These are phyloP conservation scores for Tilletiopsis washingtonensis DNA, from an alignment of 1,284 basidiomycete genomes.

Conservation along the genomic window DNA sequence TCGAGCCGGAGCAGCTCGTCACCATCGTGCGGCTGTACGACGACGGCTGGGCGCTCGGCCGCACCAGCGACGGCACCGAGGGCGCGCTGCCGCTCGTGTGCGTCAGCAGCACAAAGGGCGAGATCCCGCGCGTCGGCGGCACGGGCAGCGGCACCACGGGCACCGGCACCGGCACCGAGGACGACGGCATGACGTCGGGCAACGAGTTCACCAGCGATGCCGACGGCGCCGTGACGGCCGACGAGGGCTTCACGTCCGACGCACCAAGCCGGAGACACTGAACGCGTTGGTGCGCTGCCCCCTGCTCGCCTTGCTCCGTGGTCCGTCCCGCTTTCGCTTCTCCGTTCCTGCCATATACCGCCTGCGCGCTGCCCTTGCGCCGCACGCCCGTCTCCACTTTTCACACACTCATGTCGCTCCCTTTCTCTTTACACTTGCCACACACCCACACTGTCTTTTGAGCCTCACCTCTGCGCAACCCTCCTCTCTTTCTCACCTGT, in stretches of 20 bases:
- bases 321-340: too few species aligned
- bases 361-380: too few species aligned
- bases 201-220: slow-evolving; percentile 19
- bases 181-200: slow-evolving; percentile 23
- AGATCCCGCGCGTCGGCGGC: slow-evolving; percentile 2
- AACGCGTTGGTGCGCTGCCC: too few species aligned
- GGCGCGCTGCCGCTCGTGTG: slow-evolving; percentile 40
- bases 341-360: too few species aligned
- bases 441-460: too few species aligned
- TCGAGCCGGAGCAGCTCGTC: slow-evolving; percentile 26
- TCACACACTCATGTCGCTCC: too few species aligned
- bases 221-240: slow-evolving; percentile 32
- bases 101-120: slow-evolving; percentile 31
- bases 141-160: slow-evolving; percentile 17
- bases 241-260: slow-evolving; percentile 22
- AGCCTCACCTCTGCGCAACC: too few species aligned
- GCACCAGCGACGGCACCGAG: slow-evolving; percentile 20
- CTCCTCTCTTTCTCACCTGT: too few species aligned
- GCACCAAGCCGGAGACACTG: too few species aligned
- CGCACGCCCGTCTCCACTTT: too few species aligned
- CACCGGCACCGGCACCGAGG: slow-evolving; percentile 16
- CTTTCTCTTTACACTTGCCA: too few species aligned
- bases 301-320: too few species aligned
- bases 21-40: slow-evolving; percentile 36
- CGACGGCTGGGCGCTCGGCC: slow-evolving; percentile 39